These are phyloP conservation scores for Pythium myriotylum DNA, from an alignment of 352 stramenopile species.

Conservation along the genomic window DNA sequence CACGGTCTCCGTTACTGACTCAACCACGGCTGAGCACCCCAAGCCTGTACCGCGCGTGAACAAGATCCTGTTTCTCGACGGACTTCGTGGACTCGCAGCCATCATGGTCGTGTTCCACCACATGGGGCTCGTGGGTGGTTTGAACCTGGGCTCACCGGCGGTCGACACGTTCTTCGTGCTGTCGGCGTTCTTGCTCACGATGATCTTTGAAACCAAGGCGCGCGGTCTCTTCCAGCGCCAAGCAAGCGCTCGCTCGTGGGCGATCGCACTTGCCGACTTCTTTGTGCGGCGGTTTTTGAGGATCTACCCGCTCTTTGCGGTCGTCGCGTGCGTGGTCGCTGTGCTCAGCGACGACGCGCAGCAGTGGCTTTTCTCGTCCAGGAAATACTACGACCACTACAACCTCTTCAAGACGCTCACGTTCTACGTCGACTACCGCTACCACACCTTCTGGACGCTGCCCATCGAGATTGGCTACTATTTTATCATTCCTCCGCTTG, in stretches of 20 bases:
- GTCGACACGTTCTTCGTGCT: slow-evolving; percentile 50
- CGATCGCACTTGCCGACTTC: slow-evolving; percentile 33
- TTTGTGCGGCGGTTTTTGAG: slow-evolving; percentile 23
- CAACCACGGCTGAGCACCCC: no score
- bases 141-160: slow-evolving; percentile 33
- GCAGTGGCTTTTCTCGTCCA: background rate
- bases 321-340: slow-evolving; percentile 30
- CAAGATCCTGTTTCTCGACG: slow-evolving; percentile 6
- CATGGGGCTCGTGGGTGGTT: slow-evolving; percentile 21
- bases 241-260: slow-evolving; percentile 29
- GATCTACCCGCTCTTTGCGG: slow-evolving; percentile 34
- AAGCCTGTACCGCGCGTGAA: background rate
- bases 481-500: slow-evolving; percentile 7
- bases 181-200: slow-evolving; percentile 44
- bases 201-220: slow-evolving; percentile 41
- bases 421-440: slow-evolving; percentile 5
- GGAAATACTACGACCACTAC: background rate
- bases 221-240: slow-evolving; percentile 30
- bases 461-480: slow-evolving; percentile 14
- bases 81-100: slow-evolving; percentile 1
- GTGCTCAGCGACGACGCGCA: background rate
- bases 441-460: slow-evolving; percentile 13
- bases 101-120: background rate
- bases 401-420: background rate
- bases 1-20: no score